A percentile compares a stretch with the other conserved stretches of the same genome.
These are phyloP conservation scores for Verbascum thapsus DNA, from an alignment of 257 asterid species.

Conservation along the genomic window DNA sequence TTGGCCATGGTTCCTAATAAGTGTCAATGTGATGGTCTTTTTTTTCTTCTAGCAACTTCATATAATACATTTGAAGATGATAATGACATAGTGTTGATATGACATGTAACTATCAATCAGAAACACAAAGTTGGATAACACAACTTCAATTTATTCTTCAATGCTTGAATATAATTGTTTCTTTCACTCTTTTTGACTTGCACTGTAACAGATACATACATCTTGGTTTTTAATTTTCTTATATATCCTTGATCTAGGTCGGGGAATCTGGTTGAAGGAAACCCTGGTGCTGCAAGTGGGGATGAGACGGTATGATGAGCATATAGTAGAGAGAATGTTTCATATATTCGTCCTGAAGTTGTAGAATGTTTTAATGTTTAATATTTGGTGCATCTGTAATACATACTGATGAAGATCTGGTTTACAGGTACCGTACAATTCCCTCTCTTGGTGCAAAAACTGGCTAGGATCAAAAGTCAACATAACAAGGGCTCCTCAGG, in stretches of 20 bases:
- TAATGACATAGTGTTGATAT: constrained; percentile 10
- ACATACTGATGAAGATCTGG: constrained; percentile 32
- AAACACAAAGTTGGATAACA: constrained; percentile 21
- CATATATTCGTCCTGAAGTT: constrained; percentile 11
- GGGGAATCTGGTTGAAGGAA: constrained; percentile 89
- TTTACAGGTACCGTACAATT: constrained; percentile 83
- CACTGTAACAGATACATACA: background rate
- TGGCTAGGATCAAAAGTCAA: constrained; percentile 94
- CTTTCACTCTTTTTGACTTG: constrained; percentile 23
- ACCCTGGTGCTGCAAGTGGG: constrained; percentile 88
- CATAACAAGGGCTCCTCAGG: constrained; percentile 99
- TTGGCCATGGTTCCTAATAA: constrained; percentile 18
- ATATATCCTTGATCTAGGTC: constrained; percentile 60
- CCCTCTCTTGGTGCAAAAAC: constrained; percentile 99
- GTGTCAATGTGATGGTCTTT: constrained; percentile 7
- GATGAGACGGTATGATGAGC: constrained; percentile 85
- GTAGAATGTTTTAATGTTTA: background rate
- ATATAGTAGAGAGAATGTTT: constrained; percentile 24
- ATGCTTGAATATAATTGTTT: constrained; percentile 22
- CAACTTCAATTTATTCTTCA: constrained; percentile 21
- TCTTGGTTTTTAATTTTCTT: constrained; percentile 26
- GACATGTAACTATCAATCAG: constrained; percentile 11
- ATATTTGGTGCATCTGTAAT: constrained; percentile 28
- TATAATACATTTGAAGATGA: constrained; percentile 9
- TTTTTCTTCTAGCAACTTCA: constrained; percentile 11